phyloP scores from a whole-genome alignment of 345 rosid species.

The Euclidium syriacum region DNA sequence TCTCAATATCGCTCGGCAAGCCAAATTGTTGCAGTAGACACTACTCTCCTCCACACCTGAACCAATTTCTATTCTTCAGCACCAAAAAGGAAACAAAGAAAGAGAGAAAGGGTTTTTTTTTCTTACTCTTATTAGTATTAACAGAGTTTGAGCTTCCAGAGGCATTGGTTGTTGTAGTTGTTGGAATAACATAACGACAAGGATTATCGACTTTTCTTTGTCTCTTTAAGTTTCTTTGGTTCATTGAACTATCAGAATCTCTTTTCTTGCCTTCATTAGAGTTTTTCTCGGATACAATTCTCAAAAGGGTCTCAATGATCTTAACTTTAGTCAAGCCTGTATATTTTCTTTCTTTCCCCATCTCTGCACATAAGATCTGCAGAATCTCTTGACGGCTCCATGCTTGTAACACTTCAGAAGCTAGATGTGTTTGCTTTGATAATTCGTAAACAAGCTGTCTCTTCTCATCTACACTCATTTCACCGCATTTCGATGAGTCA shows the following conservation, averaged over 20 bases:
- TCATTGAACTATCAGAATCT: slow-evolving; percentile 23
- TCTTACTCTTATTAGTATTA: slow-evolving; percentile 25
- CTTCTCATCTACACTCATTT: slow-evolving; percentile 62
- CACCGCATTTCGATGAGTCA: slow-evolving; percentile 51
- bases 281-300: slow-evolving; percentile 47
- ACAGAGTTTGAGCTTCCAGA: slow-evolving; percentile 26
- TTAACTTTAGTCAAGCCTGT: slow-evolving; percentile 62
- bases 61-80: not conserved
- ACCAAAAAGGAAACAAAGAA: not conserved
- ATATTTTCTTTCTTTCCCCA: slow-evolving; percentile 76
- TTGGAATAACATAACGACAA: slow-evolving; percentile 25
- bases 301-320: slow-evolving; percentile 73
- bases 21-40: slow-evolving; percentile 53
- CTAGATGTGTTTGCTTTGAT: slow-evolving; percentile 54
- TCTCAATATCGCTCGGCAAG: slow-evolving; percentile 53
- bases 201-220: slow-evolving; percentile 31
- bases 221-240: slow-evolving; percentile 22
- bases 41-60: slow-evolving; percentile 27
- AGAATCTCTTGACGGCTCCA: slow-evolving; percentile 75
- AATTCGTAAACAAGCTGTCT: slow-evolving; percentile 59
- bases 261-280: slow-evolving; percentile 40
- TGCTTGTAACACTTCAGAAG: slow-evolving; percentile 58
- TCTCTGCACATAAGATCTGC: slow-evolving; percentile 75
- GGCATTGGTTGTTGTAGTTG: slow-evolving; percentile 17
- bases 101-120: not conserved